phyloP scores from a whole-genome alignment of 768 basidiomycete genomes.

The Boletus pseudo-olivaceus region DNA sequence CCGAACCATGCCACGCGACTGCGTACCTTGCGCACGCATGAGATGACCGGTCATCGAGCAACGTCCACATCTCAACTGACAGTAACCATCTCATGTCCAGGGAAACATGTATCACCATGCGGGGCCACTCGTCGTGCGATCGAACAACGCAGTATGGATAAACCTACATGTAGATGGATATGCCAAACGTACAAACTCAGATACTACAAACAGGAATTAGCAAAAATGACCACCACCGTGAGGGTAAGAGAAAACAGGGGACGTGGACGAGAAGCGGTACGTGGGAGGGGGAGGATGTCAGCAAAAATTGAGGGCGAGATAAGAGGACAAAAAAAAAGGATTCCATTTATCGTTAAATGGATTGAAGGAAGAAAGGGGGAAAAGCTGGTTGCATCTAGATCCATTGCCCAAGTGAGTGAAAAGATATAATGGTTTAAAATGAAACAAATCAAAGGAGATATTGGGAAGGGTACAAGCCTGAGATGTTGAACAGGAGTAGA shows the following conservation, averaged over 20 bases:
- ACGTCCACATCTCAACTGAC: neutral
- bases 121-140: neutral
- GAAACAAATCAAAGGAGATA: constrained; percentile 1
- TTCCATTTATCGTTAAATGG: neutral
- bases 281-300: too few species aligned
- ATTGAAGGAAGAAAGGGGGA: too few species aligned
- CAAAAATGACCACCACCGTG: too few species aligned
- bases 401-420: constrained; percentile 2
- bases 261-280: neutral
- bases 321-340: neutral
- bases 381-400: constrained; percentile 16
- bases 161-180: constrained; percentile 5
- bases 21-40: too few species aligned
- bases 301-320: too few species aligned
- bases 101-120: too few species aligned
- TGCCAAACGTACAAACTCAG: constrained; percentile 1
- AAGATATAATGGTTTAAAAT: neutral
- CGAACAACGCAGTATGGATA: neutral
- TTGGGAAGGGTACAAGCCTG: neutral
- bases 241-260: too few species aligned
- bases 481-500: neutral
- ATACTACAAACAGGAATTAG: constrained; percentile 6
- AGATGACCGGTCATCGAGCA: too few species aligned
- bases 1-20: too few species aligned
- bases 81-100: neutral